phyloP scores from a whole-genome alignment of 768 basidiomycete genomes.

The Suillus hirtellus region DNA sequence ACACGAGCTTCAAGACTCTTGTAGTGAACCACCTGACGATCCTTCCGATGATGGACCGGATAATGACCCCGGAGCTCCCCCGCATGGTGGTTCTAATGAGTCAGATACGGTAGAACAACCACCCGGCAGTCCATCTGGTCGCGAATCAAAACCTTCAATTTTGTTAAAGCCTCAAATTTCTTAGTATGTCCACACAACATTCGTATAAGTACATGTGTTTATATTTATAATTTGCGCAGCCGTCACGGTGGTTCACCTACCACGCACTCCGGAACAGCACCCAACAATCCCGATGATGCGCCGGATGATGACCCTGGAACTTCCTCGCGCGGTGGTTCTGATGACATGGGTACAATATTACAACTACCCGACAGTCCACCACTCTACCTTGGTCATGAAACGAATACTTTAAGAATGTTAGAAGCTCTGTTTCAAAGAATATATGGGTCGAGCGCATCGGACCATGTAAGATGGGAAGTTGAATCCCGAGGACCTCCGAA shows the following conservation, averaged over 20 bases:
- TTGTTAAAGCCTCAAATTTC: too few species aligned
- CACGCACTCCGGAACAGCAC: background rate
- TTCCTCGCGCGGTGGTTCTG: background rate
- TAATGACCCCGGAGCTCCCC: background rate
- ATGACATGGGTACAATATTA: background rate
- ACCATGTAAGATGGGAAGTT: too few species aligned
- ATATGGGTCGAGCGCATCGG: too few species aligned
- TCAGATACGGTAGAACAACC: background rate
- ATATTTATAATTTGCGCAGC: background rate
- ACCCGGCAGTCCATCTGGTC: background rate
- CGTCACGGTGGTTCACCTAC: too few species aligned
- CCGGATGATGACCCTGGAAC: background rate
- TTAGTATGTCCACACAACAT: background rate
- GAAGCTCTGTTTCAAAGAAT: too few species aligned
- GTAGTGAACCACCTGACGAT: background rate
- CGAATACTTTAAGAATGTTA: too few species aligned
- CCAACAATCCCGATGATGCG: background rate
- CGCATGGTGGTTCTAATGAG: background rate
- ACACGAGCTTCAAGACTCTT: background rate
- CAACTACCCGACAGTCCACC: background rate
- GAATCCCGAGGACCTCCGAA: too few species aligned
- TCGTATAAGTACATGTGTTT: background rate
- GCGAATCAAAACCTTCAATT: background rate
- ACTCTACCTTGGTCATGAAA: too few species aligned
- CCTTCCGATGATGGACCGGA: background rate